phyloP scores from a whole-genome alignment of 768 basidiomycete genomes.

The Termitomyces sp. region DNA sequence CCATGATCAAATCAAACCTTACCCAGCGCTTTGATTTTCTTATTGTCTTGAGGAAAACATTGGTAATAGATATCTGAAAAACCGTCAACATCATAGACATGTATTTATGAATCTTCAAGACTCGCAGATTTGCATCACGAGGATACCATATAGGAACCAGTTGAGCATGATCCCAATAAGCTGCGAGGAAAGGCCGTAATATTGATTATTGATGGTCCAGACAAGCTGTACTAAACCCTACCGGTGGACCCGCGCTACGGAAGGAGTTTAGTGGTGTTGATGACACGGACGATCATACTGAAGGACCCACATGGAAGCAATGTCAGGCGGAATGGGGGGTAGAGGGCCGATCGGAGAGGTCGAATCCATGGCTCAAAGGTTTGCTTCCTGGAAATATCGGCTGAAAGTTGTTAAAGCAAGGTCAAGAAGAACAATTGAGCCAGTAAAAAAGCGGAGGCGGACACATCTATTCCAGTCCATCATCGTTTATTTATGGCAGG shows the following conservation, averaged over 20 bases:
- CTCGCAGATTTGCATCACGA: conserved; percentile 8
- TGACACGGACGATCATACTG: background rate
- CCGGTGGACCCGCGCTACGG: background rate
- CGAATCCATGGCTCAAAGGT: background rate
- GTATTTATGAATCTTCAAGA: background rate
- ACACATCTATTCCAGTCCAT: background rate
- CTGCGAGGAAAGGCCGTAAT: background rate
- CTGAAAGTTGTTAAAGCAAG: background rate
- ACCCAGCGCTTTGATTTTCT: background rate
- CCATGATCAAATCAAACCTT: background rate
- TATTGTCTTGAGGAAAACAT: background rate
- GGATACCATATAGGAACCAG: conserved; percentile 8
- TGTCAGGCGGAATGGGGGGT: background rate
- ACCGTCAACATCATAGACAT: background rate
- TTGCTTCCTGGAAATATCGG: background rate
- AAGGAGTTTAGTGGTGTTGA: background rate
- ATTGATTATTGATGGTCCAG: background rate
- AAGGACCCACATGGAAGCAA: background rate
- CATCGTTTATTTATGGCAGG: background rate
- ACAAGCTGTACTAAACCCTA: background rate
- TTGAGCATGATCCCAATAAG: conserved; percentile 9
- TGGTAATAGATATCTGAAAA: background rate
- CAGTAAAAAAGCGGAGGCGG: background rate
- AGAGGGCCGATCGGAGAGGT: background rate
- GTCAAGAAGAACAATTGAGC: background rate